A percentile compares a stretch with the other conserved stretches of the same genome.
Evolutionary conservation across 768 basidiomycete genomes (phyloP).

Genomic region (Cyathus striatus): DNA sequence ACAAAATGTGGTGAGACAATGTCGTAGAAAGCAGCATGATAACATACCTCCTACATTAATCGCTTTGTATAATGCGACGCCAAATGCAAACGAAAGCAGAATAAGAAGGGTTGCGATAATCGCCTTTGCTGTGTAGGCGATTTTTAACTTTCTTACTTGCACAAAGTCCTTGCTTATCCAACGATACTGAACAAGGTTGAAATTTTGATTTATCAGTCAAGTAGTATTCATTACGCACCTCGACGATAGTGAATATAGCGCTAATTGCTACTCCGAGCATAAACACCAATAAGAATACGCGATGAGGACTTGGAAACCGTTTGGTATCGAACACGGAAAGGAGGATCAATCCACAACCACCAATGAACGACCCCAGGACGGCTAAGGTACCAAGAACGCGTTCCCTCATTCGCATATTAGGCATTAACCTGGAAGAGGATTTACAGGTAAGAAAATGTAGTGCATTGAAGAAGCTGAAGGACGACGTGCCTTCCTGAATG

Average conservation of each 20-base stretch:
- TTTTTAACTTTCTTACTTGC: constrained; percentile 36
- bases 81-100: constrained; percentile 59
- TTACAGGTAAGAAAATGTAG: no score
- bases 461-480: constrained; percentile 3
- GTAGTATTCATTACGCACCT: constrained; percentile 36
- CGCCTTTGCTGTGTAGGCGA: constrained; percentile 58
- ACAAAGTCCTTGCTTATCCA: constrained; percentile 59
- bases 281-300: constrained; percentile 65
- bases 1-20: background rate
- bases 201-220: background rate
- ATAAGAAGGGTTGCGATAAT: constrained; percentile 56
- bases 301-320: constrained; percentile 44
- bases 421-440: constrained; percentile 41
- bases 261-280: constrained; percentile 67
- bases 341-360: constrained; percentile 60
- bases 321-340: constrained; percentile 71
- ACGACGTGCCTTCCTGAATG: constrained; percentile 51
- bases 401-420: constrained; percentile 55
- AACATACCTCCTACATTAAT: constrained; percentile 45
- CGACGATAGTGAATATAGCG: constrained; percentile 68
- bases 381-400: constrained; percentile 50
- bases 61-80: constrained; percentile 38
- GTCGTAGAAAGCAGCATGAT: background rate
- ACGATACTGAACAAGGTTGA: constrained; percentile 36
- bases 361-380: constrained; percentile 54